phyloP scores from a whole-genome alignment of 352 stramenopile species.

The Pseudoperonospora humuli region DNA sequence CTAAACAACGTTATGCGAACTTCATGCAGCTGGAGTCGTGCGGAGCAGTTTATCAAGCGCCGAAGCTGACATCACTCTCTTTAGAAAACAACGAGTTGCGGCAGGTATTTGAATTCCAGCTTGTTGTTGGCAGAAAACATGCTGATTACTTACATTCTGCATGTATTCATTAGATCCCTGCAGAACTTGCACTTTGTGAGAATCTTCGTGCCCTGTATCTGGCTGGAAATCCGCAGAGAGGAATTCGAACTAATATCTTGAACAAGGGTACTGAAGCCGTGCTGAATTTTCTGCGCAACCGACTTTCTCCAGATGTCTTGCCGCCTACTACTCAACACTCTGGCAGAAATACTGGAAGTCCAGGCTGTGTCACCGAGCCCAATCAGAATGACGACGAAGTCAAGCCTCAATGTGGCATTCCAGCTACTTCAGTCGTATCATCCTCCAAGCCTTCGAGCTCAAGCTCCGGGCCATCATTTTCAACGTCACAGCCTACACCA shows the following conservation, averaged over 20 bases:
- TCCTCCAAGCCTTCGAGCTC: conserved; percentile 10
- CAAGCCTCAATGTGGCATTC: conserved; percentile 2
- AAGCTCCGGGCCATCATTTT: conserved; percentile 3
- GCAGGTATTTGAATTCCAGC: conserved; percentile 27
- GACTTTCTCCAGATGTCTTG: conserved; percentile 28
- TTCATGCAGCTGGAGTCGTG: conserved; percentile 45
- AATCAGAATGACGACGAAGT: conserved; percentile 7
- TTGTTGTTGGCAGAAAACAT: neutral
- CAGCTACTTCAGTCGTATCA: conserved; percentile 16
- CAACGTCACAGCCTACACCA: conserved; percentile 1
- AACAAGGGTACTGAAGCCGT: conserved; percentile 64
- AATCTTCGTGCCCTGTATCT: conserved; percentile 57
- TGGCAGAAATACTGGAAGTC: conserved; percentile 7
- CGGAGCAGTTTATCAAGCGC: conserved; percentile 48
- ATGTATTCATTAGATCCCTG: conserved; percentile 42
- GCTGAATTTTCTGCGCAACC: conserved; percentile 63
- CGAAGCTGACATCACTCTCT: conserved; percentile 58
- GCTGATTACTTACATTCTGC: neutral
- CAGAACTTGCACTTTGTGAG: conserved; percentile 45
- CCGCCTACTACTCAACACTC: conserved; percentile 8
- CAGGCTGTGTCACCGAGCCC: conserved; percentile 12
- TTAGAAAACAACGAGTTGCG: conserved; percentile 81
- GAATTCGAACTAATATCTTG: conserved; percentile 55
- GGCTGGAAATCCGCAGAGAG: conserved; percentile 68
- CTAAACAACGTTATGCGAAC: conserved; percentile 4